Conservation (phyloP, 148 eudicot species). For the Amaranthus hypochondriacus region DNA sequence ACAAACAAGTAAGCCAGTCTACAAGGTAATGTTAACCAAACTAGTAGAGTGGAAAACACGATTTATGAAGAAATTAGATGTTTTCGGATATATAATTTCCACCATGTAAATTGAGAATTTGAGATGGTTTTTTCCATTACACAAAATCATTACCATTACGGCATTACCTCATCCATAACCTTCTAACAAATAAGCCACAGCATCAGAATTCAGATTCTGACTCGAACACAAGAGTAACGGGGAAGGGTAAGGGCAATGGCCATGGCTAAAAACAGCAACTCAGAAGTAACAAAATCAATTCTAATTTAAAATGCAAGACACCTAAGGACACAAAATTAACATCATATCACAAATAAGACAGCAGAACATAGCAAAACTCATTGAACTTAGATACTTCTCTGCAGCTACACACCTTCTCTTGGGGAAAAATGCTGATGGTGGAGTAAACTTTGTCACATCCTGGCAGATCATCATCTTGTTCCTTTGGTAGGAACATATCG, state of each 20-base stretch:
- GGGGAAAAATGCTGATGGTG: slow-evolving; percentile 18
- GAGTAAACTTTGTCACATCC: slow-evolving; percentile 26
- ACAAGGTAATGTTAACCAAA: too few species aligned
- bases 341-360: background rate
- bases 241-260: background rate
- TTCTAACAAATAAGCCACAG: too few species aligned
- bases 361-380: background rate
- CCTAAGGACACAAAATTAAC: background rate
- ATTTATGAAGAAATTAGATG: too few species aligned
- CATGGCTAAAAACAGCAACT: background rate
- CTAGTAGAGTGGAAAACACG: too few species aligned
- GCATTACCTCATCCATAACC: too few species aligned
- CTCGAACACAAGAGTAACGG: background rate
- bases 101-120: too few species aligned
- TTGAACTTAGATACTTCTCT: background rate
- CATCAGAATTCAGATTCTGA: too few species aligned
- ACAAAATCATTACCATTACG: too few species aligned
- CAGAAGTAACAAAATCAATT: background rate
- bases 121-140: too few species aligned
- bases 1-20: too few species aligned
- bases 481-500: slow-evolving; percentile 16
- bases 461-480: slow-evolving; percentile 15
- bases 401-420: slow-evolving; percentile 31
- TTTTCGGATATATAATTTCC: too few species aligned
- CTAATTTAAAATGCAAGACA: background rate